Evolutionary conservation across 192 early-diverging fungal genomes (phyloP), one percentile per base, ranked within the genome.

Genomic region (Coemansia sp.): DNA sequence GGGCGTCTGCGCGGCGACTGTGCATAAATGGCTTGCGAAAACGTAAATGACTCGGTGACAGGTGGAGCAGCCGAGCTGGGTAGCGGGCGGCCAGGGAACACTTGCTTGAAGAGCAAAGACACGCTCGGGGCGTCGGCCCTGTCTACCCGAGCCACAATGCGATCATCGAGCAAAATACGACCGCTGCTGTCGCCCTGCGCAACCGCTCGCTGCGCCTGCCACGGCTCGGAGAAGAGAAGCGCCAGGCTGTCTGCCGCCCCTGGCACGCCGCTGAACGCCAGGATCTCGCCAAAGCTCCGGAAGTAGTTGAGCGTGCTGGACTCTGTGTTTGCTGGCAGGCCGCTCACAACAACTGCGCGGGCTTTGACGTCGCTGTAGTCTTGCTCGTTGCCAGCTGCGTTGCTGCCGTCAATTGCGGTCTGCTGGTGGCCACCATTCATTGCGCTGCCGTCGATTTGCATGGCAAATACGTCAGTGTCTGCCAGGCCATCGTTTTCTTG

Each of bases 141-240:
- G 35, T 49, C 58, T 21, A 80, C 53, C 1, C 50, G 37, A 6
- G 60, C 60, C 39, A 80, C 41, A 2, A 58, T 68, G 32, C 68
- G 72, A 47, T 51, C 62, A n/a, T 60, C 68, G 5, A 80, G 50
- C 15, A 70, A 62, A 22, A 74, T 62, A 24, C 72, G 68, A 2
- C 77, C 68, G 25, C 19, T 60, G 55, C 29, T 22, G 47, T 67
- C 77, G 5, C 60, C 68, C 24, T 68, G 72, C 4, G 65, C 59
- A 19, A 68, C 50, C 21, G 69, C 77, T 32, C 66, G 77, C 68
- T 74, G 77, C 2, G 77, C 77, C 69, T 80, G 77, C 77, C 77
- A 80, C 14, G 77, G 77, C 65, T 80, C 71, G 1, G 72, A 50
- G 11, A 74, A 80, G 10, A 80, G 51, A 12, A 80, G 41, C 9